These are phyloP conservation scores for Dovyalis caffra DNA, from an alignment of 345 rosid genomes.

Conservation along the genomic window DNA sequence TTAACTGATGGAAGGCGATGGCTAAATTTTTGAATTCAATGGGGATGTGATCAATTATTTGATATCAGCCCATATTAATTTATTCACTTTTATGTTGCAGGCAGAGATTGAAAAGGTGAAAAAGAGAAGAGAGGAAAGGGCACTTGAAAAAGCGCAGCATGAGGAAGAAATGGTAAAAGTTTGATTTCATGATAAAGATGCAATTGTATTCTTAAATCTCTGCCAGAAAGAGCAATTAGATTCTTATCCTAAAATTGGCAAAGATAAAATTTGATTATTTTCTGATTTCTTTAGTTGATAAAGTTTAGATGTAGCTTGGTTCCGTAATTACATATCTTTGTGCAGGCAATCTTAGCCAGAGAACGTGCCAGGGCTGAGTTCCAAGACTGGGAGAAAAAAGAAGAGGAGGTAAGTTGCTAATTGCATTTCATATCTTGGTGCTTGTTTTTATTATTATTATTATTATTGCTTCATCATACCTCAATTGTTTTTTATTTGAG, in stretches of 20 bases:
- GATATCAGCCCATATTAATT: background rate
- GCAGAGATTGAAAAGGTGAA: slow-evolving; percentile 93
- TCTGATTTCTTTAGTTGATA: background rate
- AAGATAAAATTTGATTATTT: background rate
- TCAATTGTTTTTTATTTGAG: slow-evolving; percentile 10
- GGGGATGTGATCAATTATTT: background rate
- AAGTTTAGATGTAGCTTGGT: background rate
- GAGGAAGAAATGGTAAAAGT: slow-evolving; percentile 90
- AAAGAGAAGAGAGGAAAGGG: slow-evolving; percentile 97
- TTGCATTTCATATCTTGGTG: background rate
- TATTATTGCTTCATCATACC: background rate
- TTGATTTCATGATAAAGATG: slow-evolving; percentile 8
- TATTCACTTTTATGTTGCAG: slow-evolving; percentile 37
- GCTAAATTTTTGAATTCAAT: too few species aligned
- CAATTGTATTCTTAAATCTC: background rate
- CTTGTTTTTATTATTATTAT: background rate
- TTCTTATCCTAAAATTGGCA: background rate
- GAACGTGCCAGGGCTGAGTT: slow-evolving; percentile 97
- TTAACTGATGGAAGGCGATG: background rate
- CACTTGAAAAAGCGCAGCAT: slow-evolving; percentile 80
- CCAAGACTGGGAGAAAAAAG: slow-evolving; percentile 99
- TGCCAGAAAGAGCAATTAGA: background rate
- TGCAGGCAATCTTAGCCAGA: slow-evolving; percentile 84
- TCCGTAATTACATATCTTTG: slow-evolving; percentile 10
- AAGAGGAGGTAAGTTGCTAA: slow-evolving; percentile 65